Evolutionary conservation across 2,329 filamentous ascomycete species (phyloP), one percentile per base, ranked within the genome.

Genomic region (Trichoderma citrinoviride): DNA sequence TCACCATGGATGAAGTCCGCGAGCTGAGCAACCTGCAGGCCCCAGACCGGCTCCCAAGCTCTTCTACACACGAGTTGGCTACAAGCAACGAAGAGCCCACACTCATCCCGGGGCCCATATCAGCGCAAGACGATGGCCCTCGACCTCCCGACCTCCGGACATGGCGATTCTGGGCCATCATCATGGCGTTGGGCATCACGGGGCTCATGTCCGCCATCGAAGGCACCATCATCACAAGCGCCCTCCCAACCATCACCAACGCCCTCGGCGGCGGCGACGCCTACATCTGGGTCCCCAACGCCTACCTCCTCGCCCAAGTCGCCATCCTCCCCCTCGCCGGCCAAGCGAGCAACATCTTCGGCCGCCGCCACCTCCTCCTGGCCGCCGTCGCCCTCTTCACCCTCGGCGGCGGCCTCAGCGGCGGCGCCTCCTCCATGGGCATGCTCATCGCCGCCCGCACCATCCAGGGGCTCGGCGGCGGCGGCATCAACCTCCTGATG

Each of bases 211-310:
- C 77, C 8, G 76, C 79, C 0, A 75, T 81, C 70, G 82, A 81
- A 68, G 72, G 79, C 1, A 86, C 83, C 12, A 85, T 87, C 70
- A 77, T 87, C 41, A 81, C 85, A 3, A 85, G 85, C 0, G 82
- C 85, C 3, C 77, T 87, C 12, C 85, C 86, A 0, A 83, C 82
- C 8, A 65, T 65, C 55, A 58, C 62, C 5, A 46, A 54, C 6
- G 62, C 27, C 29, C 29, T 65, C 17, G 33, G 49, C 5, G 62
- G 43, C 4, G 62, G 62, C 8, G 37, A 47, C 27, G 27, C 37
- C 17, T 65, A 65, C 21, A 58, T 60, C 6, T 65, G 62, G 62
- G 46, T 65, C 17, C 41, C 55, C n/a, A 53, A 44, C 33, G 40
- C 55, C 29, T 65, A 61, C 41, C 52, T 65, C 47, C 47, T 65